Base-by-base conservation (phyloP, 108 stramenopile species). In the Ochromonas danica region DNA sequence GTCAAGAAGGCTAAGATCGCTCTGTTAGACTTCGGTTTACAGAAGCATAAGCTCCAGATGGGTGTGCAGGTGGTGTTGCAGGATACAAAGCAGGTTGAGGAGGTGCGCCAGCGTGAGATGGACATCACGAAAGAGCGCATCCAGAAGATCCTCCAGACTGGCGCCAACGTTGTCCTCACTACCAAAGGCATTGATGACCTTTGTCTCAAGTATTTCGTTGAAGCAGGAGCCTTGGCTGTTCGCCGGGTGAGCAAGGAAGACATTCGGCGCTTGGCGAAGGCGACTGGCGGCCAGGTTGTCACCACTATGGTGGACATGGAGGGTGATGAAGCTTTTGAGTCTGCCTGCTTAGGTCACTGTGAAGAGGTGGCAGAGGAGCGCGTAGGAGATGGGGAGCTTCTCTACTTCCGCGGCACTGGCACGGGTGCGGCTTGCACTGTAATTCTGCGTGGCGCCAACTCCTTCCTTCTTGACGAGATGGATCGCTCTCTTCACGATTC, bases 201-300 rank as follows among this genome's bases (percentile, higher is more conserved):
- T 57, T 97, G 97, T 82, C 92, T 98, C 88, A 99, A 99, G 85
- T 99, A 99, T 88, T 98, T 99, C 89, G 97, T 99, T 10, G 96
- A 99, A 84, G 99, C 99, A 10, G 97, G 97, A 22, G 91, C 90
- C 61, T 90, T 96, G 38, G 96, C 94, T 51, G 94, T 93, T 27
- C 90, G 98, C 70, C 92, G 99, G 1, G 94, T 94, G 30, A 90
- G 92, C 60, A 91, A 93, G 81, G 99, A 97, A 71, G 99, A 99
- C 91, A 78, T 98, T 75, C 92, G 93, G 79, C 93, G 99, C 39
- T 89, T 99, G 41, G 99, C 99, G 78, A 96, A 95, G 87, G 96
- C 97, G 0, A 98, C 97, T 35, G 99, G 99, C 35, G 98, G 95
- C 61, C 61, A 89, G 51, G 85, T 98, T 10, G 93, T 98, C 1